A percentile compares a stretch with the other conserved stretches of the same genome.
Evolutionary conservation across 805 yeast species (phyloP).

Genomic region (Yarrowia sp.): DNA sequence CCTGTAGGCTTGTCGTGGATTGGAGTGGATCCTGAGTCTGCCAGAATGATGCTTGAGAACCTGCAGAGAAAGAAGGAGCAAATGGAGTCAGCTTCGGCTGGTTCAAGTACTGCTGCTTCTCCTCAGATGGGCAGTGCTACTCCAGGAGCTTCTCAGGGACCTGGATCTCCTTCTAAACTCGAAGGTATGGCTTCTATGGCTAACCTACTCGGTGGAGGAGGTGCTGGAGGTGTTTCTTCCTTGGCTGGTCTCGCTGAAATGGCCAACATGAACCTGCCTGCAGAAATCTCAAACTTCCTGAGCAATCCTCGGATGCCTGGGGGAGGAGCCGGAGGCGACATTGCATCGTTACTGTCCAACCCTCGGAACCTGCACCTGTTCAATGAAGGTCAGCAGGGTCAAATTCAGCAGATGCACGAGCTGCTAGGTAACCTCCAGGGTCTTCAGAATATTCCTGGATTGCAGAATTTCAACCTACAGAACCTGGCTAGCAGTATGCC

Average conservation of each 20-base stretch:
- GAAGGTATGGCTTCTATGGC: conserved; percentile 23
- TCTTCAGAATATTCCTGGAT: conserved; percentile 7
- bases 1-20: conserved; percentile 25
- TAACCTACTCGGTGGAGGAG: conserved; percentile 5
- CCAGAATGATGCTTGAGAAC: conserved; percentile 24
- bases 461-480: conserved; percentile 8
- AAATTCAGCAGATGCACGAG: conserved; percentile 20
- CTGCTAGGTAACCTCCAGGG: conserved; percentile 19
- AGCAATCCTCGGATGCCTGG: conserved; percentile 11
- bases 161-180: conserved; percentile 17
- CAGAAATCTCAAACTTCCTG: conserved; percentile 10
- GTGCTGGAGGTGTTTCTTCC: conserved; percentile 2
- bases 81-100: neutral
- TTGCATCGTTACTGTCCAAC: conserved; percentile 12
- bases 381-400: conserved; percentile 26
- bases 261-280: conserved; percentile 9
- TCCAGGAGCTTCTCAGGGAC: neutral
- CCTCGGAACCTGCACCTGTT: conserved; percentile 19
- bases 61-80: conserved; percentile 18
- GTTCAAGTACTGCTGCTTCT: neutral
- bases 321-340: conserved; percentile 9
- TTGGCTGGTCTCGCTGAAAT: conserved; percentile 10
- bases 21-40: conserved; percentile 25
- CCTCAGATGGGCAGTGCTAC: conserved; percentile 11
- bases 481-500: conserved; percentile 23